Evolutionary conservation across 2,329 filamentous ascomycete genomes (phyloP).

Genomic region (Pseudopyricularia cyperi): DNA sequence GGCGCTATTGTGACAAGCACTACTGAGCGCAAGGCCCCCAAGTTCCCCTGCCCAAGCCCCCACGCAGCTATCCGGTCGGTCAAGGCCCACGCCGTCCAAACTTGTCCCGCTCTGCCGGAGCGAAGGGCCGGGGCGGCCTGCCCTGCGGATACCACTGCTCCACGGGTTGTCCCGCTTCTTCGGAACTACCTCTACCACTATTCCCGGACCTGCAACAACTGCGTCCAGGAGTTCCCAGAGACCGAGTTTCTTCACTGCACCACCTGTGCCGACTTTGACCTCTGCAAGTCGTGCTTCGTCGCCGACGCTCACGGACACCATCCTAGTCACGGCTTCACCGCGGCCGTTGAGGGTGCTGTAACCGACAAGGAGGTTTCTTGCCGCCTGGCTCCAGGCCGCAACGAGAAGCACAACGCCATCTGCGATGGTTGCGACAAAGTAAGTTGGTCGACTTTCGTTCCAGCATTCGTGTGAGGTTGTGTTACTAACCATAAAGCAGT

Average conservation of each 20-base stretch:
- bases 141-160: neutral
- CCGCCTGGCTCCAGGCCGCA: slow-evolving; percentile 68
- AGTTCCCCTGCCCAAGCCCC: slow-evolving; percentile 16
- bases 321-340: slow-evolving; percentile 67
- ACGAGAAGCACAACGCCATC: slow-evolving; percentile 71
- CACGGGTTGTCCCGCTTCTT: slow-evolving; percentile 10
- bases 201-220: slow-evolving; percentile 58
- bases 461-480: neutral
- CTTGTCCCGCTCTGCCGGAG: neutral
- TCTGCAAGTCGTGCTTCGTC: slow-evolving; percentile 73
- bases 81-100: neutral
- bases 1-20: slow-evolving; percentile 74
- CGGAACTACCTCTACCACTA: slow-evolving; percentile 11
- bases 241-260: slow-evolving; percentile 74
- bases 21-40: slow-evolving; percentile 66
- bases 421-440: slow-evolving; percentile 82
- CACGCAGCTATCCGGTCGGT: neutral
- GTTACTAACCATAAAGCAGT: slow-evolving; percentile 17
- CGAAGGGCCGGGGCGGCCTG: neutral
- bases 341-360: slow-evolving; percentile 49
- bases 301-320: slow-evolving; percentile 77
- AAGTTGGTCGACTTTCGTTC: neutral
- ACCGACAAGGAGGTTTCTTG: slow-evolving; percentile 49
- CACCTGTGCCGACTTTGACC: slow-evolving; percentile 78
- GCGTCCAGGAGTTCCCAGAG: slow-evolving; percentile 58